Evolutionary conservation across 2,329 filamentous ascomycete genomes (phyloP), one percentile per base, ranked within the genome.

Genomic region (Aspergillus spinulosporus): DNA sequence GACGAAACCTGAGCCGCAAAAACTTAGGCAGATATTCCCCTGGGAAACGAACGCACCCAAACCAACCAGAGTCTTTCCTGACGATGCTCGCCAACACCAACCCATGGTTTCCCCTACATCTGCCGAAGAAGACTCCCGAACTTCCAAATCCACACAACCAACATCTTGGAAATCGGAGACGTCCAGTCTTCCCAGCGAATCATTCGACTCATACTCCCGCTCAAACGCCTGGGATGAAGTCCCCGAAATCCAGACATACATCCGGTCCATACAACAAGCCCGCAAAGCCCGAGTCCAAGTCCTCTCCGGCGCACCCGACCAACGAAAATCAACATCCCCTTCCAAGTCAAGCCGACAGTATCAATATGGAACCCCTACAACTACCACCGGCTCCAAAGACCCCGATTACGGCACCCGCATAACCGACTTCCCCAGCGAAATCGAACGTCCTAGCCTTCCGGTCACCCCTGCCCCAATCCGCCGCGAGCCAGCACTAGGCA

Each of bases 151-250:
- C 28, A 57, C 59, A n/a, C 39, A 44, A n/a, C 21, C 21, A 34
- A 57, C 52, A 39, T 57, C 54, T 5, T 62, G 56, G 60, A 55
- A n/a, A n/a, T n/a, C n/a, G n/a, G n/a, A n/a, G n/a, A n/a, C n/a
- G n/a, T n/a, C n/a, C n/a, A n/a, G n/a, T n/a, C n/a, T n/a, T 28
- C 57, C 55, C 43, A 68, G 82, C 48, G 81, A 87, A 66, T 82
- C 86, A 15, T 96, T 90, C 89, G 82, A 85, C 60, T 81, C 81
- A 46, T 96, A 88, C 71, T 80, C 84, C n/a, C 83, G 86, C 46
- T 84, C 80, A 49, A 99, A 97, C 72, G 92, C 91, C 12, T 99
- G 94, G 94, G 94, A 99, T 67, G 89, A 90, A 52, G 84, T 95
- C 51, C 89, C 90, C 9, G 88, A 90, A 62, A 99, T 99, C 65